These are phyloP conservation scores for Microthlaspi erraticum DNA, from an alignment of 345 rosid species.

Conservation along the genomic window DNA sequence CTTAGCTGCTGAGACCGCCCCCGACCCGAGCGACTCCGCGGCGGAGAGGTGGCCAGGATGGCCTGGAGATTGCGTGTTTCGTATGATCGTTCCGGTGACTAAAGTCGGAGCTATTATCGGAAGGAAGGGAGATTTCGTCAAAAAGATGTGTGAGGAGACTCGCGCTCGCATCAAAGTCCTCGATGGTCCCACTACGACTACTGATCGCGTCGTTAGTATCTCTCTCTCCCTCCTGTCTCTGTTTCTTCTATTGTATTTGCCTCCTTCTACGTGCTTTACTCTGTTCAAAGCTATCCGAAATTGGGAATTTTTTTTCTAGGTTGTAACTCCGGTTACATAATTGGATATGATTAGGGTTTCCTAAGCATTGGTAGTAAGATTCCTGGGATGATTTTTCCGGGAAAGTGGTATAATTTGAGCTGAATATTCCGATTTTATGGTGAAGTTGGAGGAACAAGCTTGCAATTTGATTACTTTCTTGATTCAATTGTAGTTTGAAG, in stretches of 20 bases:
- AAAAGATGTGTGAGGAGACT: slow-evolving; percentile 90
- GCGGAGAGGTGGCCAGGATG: slow-evolving; percentile 85
- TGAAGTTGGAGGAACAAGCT: slow-evolving; percentile 9
- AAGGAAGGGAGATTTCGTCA: slow-evolving; percentile 85
- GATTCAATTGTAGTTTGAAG: slow-evolving; percentile 7
- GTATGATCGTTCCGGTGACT: slow-evolving; percentile 71
- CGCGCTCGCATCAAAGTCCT: slow-evolving; percentile 84
- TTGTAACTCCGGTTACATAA: slow-evolving; percentile 4
- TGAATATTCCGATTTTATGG: not conserved
- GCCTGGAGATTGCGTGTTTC: slow-evolving; percentile 87
- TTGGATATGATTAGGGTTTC: slow-evolving; percentile 25
- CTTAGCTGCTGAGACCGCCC: slow-evolving; percentile 23
- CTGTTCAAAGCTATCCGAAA: slow-evolving; percentile 4
- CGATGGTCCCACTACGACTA: slow-evolving; percentile 62
- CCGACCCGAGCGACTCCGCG: slow-evolving; percentile 11
- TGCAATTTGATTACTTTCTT: not conserved
- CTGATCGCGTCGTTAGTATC: slow-evolving; percentile 73
- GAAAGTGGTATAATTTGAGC: not conserved
- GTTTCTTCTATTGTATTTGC: not conserved
- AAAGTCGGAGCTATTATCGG: slow-evolving; percentile 90
- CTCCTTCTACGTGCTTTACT: not conserved
- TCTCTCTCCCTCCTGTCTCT: not conserved
- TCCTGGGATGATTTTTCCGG: not conserved
- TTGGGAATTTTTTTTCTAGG: slow-evolving; percentile 25
- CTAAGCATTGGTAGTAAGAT: not conserved